These are phyloP conservation scores for Trichoderma parareesei DNA, from an alignment of 495 filamentous ascomycete genomes.

Conservation along the genomic window DNA sequence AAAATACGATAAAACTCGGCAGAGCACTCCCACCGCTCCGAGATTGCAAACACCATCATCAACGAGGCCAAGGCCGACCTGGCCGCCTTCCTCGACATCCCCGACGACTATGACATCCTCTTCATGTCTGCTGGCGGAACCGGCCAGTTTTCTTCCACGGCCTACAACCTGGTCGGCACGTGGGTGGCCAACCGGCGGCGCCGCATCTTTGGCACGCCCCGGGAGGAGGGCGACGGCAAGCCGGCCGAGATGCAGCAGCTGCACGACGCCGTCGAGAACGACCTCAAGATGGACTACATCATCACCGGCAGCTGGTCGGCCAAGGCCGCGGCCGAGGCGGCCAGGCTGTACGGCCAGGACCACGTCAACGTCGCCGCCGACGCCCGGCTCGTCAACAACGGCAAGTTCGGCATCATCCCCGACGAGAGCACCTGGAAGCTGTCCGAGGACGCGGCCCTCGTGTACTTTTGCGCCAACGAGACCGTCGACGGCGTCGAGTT, in stretches of 20 bases:
- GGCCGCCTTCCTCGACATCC: conserved; percentile 62
- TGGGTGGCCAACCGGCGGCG: conserved; percentile 63
- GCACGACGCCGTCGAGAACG: conserved; percentile 51
- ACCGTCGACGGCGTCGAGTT: conserved; percentile 96
- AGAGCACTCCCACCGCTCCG: conserved; percentile 86
- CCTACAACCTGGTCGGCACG: conserved; percentile 70
- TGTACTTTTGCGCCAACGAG: conserved; percentile 93
- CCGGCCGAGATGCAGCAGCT: conserved; percentile 47
- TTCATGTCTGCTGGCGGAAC: conserved; percentile 81
- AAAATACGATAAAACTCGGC: conserved; percentile 37
- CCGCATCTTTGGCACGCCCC: conserved; percentile 29
- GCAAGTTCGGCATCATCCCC: conserved; percentile 86
- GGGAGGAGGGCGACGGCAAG: conserved; percentile 42
- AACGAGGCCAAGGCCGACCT: conserved; percentile 57
- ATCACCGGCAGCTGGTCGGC: conserved; percentile 85
- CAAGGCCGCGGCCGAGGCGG: conserved; percentile 84
- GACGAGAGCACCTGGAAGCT: conserved; percentile 68
- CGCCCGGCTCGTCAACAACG: conserved; percentile 57
- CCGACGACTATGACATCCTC: conserved; percentile 65
- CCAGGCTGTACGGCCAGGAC: conserved; percentile 62
- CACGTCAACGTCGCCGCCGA: conserved; percentile 75
- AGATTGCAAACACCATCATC: conserved; percentile 62
- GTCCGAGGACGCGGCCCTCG: conserved; percentile 63
- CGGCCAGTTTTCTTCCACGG: conserved; percentile 67
- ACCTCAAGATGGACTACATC: conserved; percentile 77